Conservation (phyloP, 805 yeast species). For the Novakomyces olei region DNA sequence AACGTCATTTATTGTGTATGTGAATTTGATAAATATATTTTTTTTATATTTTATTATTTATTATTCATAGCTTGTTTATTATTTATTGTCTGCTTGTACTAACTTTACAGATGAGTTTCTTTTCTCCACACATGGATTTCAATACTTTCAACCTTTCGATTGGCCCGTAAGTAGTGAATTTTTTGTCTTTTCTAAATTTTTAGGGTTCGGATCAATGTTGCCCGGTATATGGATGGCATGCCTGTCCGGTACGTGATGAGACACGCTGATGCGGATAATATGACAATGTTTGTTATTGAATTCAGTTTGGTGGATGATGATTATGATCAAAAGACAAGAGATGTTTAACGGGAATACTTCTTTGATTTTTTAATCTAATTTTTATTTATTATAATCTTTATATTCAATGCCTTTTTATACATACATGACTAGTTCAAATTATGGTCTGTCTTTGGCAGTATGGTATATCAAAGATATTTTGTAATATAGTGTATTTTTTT, state of each 20-base stretch:
- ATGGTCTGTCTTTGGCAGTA: no score
- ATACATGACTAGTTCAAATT: no score
- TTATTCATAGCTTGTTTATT: neutral
- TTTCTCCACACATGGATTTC: slow-evolving; percentile 4
- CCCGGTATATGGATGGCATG: neutral
- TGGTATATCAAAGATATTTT: no score
- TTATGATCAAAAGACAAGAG: no score
- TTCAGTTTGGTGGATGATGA: slow-evolving; percentile 3
- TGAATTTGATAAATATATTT: no score
- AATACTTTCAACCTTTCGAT: slow-evolving; percentile 1
- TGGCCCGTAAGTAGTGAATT: slow-evolving; percentile 1
- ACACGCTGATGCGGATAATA: neutral
- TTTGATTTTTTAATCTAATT: no score
- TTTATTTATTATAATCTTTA: no score
- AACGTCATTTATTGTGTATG: slow-evolving; percentile 4
- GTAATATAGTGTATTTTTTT: no score
- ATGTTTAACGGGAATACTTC: no score
- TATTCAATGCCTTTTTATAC: no score
- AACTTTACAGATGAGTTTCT: slow-evolving; percentile 1
- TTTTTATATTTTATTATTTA: no score
- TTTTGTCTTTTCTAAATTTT: neutral
- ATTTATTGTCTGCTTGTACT: neutral
- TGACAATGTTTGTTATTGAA: slow-evolving; percentile 2
- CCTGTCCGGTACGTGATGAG: slow-evolving; percentile 3
- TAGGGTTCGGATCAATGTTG: slow-evolving; percentile 1